Conservation (phyloP, 1,284 basidiomycete species). For the Lentinus polychrous region DNA sequence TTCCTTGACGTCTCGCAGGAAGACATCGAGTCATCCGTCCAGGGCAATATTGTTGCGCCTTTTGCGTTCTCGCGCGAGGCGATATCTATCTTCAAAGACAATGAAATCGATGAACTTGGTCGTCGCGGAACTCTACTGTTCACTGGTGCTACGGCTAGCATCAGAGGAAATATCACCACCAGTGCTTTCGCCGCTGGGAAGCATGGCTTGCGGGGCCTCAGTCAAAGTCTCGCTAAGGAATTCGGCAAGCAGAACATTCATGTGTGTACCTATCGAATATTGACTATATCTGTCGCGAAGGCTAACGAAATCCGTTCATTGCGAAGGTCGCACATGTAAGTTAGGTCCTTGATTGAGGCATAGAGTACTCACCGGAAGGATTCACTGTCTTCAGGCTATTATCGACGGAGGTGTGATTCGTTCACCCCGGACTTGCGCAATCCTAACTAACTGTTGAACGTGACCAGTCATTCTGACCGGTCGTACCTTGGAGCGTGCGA, state of each 20-base stretch:
- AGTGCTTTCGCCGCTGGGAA: conserved; percentile 68
- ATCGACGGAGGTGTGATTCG: conserved; percentile 30
- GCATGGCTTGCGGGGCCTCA: conserved; percentile 57
- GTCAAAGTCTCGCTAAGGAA: conserved; percentile 74
- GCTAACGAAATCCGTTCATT: not conserved
- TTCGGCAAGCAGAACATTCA: conserved; percentile 78
- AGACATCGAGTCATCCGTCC: conserved; percentile 40
- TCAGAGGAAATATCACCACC: conserved; percentile 58
- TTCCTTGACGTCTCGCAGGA: conserved; percentile 63
- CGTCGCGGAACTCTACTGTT: conserved; percentile 65
- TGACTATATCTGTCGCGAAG: not conserved
- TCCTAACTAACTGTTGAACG: not conserved
- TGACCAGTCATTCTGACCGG: conserved; percentile 42
- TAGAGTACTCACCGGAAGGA: not conserved
- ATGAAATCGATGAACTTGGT: conserved; percentile 40
- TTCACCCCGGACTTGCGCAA: not conserved
- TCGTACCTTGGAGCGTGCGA: conserved; percentile 21
- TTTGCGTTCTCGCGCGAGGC: conserved; percentile 66
- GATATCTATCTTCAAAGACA: conserved; percentile 56
- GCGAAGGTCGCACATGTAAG: conserved; percentile 54
- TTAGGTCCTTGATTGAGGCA: conserved; percentile 11
- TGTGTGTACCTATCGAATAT: conserved; percentile 14
- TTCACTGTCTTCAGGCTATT: conserved; percentile 22
- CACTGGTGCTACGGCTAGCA: conserved; percentile 69
- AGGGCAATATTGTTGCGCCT: conserved; percentile 53